Conservation (phyloP, 1,139 yeast species). For the Candida glucosophila region DNA sequence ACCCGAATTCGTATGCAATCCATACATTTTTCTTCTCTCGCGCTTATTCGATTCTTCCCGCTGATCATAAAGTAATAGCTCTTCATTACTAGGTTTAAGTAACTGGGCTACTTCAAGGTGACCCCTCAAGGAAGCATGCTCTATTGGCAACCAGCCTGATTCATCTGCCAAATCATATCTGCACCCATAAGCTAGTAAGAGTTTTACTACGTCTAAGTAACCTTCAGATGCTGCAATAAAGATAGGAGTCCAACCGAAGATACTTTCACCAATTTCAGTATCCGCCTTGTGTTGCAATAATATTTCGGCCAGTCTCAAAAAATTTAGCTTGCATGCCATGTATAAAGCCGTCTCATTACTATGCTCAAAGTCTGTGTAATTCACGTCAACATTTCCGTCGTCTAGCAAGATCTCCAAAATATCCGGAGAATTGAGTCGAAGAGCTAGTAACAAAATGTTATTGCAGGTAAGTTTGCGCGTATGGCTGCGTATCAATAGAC, state of each 20-base stretch:
- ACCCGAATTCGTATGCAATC: slow-evolving; percentile 8
- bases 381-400: slow-evolving; percentile 53
- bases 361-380: slow-evolving; percentile 51
- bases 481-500: slow-evolving; percentile 42
- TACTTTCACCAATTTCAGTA: slow-evolving; percentile 65
- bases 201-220: slow-evolving; percentile 43
- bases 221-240: slow-evolving; percentile 92
- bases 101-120: slow-evolving; percentile 64
- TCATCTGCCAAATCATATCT: slow-evolving; percentile 56
- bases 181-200: slow-evolving; percentile 48
- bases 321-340: slow-evolving; percentile 64
- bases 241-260: slow-evolving; percentile 94
- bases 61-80: slow-evolving; percentile 29
- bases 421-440: slow-evolving; percentile 54
- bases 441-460: slow-evolving; percentile 57
- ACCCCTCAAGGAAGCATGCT: slow-evolving; percentile 89
- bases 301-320: slow-evolving; percentile 44
- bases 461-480: slow-evolving; percentile 32
- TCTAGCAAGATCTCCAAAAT: slow-evolving; percentile 48
- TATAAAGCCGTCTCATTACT: slow-evolving; percentile 76
- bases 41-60: slow-evolving; percentile 31
- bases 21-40: slow-evolving; percentile 13
- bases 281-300: slow-evolving; percentile 52
- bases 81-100: slow-evolving; percentile 38
- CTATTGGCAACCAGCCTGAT: slow-evolving; percentile 96